Conservation (phyloP, 2,329 filamentous ascomycete genomes). For the Chaetothyriales sp. region DNA sequence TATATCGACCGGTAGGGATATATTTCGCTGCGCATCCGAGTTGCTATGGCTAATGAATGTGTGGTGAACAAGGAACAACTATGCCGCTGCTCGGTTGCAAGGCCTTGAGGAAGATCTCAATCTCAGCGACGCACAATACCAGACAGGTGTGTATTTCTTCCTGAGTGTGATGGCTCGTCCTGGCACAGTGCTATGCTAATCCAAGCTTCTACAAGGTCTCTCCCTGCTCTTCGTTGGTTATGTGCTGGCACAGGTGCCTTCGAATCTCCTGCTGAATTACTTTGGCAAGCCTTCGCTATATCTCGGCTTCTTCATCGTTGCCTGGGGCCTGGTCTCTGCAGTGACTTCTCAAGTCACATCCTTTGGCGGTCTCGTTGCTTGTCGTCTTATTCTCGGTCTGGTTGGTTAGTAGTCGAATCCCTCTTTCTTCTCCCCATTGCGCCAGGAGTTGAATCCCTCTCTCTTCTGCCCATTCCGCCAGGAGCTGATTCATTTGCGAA, state of each 20-base stretch:
- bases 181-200: neutral
- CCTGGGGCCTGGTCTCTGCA: conserved; percentile 33
- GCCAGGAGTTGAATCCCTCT: neutral
- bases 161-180: neutral
- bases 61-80: conserved; percentile 28
- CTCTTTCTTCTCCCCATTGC: neutral
- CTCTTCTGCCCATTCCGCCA: neutral
- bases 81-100: conserved; percentile 30
- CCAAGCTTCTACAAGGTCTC: conserved; percentile 16
- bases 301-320: conserved; percentile 30
- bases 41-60: neutral
- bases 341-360: conserved; percentile 29
- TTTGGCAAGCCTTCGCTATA: conserved; percentile 25
- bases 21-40: conserved; percentile 1
- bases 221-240: conserved; percentile 32
- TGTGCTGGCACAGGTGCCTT: conserved; percentile 28
- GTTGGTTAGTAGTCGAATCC: conserved; percentile 6
- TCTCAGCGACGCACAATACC: conserved; percentile 24
- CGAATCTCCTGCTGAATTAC: conserved; percentile 29
- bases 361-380: conserved; percentile 26
- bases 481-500: neutral
- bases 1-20: conserved; percentile 31
- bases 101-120: conserved; percentile 26
- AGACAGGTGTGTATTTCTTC: conserved; percentile 21
- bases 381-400: conserved; percentile 31